Base-by-base conservation (phyloP, 2,329 filamentous ascomycete species). In the Venturia aucupariae region DNA sequence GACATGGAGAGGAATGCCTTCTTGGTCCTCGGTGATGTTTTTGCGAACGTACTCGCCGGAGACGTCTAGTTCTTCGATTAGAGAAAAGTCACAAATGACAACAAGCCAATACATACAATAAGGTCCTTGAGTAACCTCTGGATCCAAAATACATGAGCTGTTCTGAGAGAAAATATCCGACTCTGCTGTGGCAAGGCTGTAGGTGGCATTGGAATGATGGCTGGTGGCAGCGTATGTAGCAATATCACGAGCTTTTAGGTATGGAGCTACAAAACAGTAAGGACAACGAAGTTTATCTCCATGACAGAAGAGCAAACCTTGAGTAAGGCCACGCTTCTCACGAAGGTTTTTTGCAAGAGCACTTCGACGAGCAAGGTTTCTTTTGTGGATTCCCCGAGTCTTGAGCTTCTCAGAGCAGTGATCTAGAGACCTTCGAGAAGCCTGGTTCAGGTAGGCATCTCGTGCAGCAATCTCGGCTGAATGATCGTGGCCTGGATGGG, bases 1-100 rank as follows among this genome's bases (percentile, higher is more conserved):
- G 13, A 84, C 71, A 3, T 77, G 76, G 44, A 84, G 71, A 27
- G 77, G 75, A 30, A 85, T 74, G 60, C 82, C 82, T 10, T 69
- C 66, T 69, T 84, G 75, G 17, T 73, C 72, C 55, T 83, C 80
- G 19, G 73, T 75, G 44, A 84, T 71, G 67, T 84, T 73, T 38
- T 74, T 67, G 32, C 82, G 78, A 65, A 84, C 71, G 61, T 78
- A 75, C 69, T 84, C 81, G 38, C 82, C 82, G 24, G 74, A 70
- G 60, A 84, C 80, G 67, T 79, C 75, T 77, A 13, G 44, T 1
- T 27, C 2, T 10, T 6, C 8, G 24, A 11, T 48, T 27, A 48
- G 44, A 8, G n/a, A 27, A 13, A 15, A 27, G 24, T 11, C 44
- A 8, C 44, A 24, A 13, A 2, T 10, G 13, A 4, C 2, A 48